Evolutionary conservation across 73 alveolate species (phyloP), one percentile per base, ranked within the genome.

Genomic region (Effrenium voratum): DNA sequence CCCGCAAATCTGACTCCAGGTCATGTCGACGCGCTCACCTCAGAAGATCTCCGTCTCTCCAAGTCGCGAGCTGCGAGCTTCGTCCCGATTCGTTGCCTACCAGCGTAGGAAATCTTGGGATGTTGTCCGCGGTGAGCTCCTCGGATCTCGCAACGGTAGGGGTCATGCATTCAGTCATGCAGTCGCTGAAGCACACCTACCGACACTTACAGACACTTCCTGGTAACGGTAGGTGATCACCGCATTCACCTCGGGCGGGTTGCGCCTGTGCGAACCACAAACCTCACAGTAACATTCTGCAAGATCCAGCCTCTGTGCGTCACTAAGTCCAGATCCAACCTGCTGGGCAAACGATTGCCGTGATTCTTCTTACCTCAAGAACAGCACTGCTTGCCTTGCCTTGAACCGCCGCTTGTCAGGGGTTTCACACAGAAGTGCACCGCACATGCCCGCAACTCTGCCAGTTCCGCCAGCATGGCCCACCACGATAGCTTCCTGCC

Each of bases 81-180:
- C 1, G 72, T 57, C 72, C 72, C 16, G 28, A 57, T 22, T 57
- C 46, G 24, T 36, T 5, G 30, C 90, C 96, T 10, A 88, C 96
- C 70, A 88, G 38, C 55, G 96, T 88, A 2, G 96, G 96, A 43
- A 88, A 88, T 28, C 96, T 76, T 6, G 96, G 96, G 81, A 88
- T 88, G 96, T 88, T 88, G 96, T 88, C 96, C 13, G 81, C 86
- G 44, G 96, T 88, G 86, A 88, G 96, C 86, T 88, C 96, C 73
- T 81, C 50, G 86, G 13, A 5, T 19, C 26, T 19, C 26, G 36
- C 47, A 32, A 24, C 40, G 16, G 40, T 32, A 38, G 34, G 44
- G 44, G 22, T 26, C 26, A n/a, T 4, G 47, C 26, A 70, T 44
- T 32, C 44, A n/a, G n/a, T n/a, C n/a, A n/a, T n/a, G 36, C 36